Base-by-base conservation (phyloP, 345 rosid species). In the Brassica nigra region DNA sequence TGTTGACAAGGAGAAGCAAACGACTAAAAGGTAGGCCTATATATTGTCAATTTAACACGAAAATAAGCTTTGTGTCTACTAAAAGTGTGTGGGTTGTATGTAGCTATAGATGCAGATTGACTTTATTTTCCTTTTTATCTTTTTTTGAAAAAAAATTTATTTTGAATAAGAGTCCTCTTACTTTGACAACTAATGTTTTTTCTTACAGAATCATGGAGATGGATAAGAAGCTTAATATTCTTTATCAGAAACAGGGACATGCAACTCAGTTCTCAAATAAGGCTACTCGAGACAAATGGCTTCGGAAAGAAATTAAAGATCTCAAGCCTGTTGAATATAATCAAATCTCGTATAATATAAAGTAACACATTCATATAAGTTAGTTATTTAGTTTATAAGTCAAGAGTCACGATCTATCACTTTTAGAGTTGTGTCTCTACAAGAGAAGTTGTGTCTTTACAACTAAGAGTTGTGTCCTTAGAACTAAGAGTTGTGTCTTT, bases 231-330 rank as follows among this genome's bases (percentile, higher is more conserved):
- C 99, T 95, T 80, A 95, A 97, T 78, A 91, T 93, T 85, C 94
- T 95, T 70, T 95, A 93, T 83, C 99, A 95, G 74, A 95, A 95
- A 83, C 97, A 95, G 82, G 99, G 99, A 55, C 98, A 98, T 86
- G 94, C 97, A 62, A 93, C 99, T 80, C 98, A 95, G 61, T 95
- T 95, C 85, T 84, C 96, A 52, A 88, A 86, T 80, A 93, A 89
- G 85, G 92, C 87, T 66, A 94, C 94, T 36, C 92, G 99, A 82
- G 99, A 95, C 84, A 85, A 76, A 86, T 95, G 99, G 99, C 99
- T 95, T 62, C 90, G 86, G 47, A 93, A 87, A 88, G 99, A 95
- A 88, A 90, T 91, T 87, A 89, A 88, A 80, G 97, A 93, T 81
- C 90, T 95, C 66, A 80, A 90, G 15, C 92, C 90, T 18, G 18